These are phyloP conservation scores for Sarocladium brachiariae DNA, from an alignment of 2,329 filamentous ascomycete species.

Conservation along the genomic window DNA sequence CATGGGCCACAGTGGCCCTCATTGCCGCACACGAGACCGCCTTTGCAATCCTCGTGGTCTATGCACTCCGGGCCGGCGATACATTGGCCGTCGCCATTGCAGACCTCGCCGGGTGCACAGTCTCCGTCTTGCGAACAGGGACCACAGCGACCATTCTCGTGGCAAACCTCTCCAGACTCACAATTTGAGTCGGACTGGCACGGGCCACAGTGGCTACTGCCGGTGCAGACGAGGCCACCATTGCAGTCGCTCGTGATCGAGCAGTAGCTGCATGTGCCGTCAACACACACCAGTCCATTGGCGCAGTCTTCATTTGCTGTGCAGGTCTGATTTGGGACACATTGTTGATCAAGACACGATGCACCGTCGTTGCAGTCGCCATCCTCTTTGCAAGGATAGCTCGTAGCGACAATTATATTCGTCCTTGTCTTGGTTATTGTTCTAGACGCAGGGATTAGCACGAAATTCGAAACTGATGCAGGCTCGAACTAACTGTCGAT, in stretches of 20 bases:
- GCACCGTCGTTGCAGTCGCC: background rate
- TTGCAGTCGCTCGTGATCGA: background rate
- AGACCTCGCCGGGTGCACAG: background rate
- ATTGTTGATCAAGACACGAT: too few species aligned
- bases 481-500: background rate
- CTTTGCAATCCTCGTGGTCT: too few species aligned
- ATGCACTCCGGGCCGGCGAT: background rate
- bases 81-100: background rate
- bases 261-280: background rate
- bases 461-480: background rate
- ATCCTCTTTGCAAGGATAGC: background rate
- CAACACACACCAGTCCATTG: background rate
- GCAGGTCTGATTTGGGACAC: background rate
- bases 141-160: background rate
- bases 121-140: background rate
- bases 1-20: background rate
- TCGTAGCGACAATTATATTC: background rate
- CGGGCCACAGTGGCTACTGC: background rate
- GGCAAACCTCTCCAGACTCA: background rate
- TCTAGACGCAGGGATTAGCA: background rate
- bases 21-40: too few species aligned
- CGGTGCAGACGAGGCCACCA: background rate
- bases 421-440: background rate
- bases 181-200: background rate
- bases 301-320: background rate